Evolutionary conservation across 305 asterid genomes (phyloP).

Genomic region (Fraxinus greggii): DNA sequence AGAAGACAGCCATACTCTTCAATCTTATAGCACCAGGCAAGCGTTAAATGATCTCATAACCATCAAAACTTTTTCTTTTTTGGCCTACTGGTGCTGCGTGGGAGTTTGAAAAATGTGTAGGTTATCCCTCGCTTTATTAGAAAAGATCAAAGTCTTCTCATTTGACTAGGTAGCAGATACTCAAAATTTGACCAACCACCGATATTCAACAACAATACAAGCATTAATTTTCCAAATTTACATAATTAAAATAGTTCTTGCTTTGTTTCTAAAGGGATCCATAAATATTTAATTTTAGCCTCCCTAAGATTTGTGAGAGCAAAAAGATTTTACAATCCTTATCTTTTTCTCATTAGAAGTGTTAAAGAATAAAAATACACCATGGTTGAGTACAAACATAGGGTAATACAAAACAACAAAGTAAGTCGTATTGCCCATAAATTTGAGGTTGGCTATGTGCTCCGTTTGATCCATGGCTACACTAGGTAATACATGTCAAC

Average conservation of each 20-base stretch:
- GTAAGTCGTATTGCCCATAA: neutral
- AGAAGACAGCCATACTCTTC: neutral
- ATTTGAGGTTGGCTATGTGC: neutral
- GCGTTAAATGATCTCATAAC: neutral
- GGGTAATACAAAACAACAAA: neutral
- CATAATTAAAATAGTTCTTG: neutral
- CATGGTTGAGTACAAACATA: neutral
- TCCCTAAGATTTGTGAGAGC: neutral
- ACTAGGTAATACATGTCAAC: neutral
- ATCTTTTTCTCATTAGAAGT: neutral
- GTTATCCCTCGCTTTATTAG: neutral
- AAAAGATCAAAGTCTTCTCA: neutral
- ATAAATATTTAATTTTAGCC: neutral
- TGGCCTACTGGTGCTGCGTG: neutral
- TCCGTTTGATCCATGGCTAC: neutral
- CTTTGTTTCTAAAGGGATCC: neutral
- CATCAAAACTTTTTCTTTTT: neutral
- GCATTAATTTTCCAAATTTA: neutral
- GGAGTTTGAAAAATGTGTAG: neutral
- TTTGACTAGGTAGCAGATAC: neutral
- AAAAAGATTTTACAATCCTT: neutral
- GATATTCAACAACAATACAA: neutral
- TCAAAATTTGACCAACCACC: neutral
- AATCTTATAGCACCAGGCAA: neutral
- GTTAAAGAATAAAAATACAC: neutral